A percentile compares a stretch with the other conserved stretches of the same genome.
Conservation (phyloP, 2,329 filamentous ascomycete species). For the Amylocarpus encephaloides region DNA sequence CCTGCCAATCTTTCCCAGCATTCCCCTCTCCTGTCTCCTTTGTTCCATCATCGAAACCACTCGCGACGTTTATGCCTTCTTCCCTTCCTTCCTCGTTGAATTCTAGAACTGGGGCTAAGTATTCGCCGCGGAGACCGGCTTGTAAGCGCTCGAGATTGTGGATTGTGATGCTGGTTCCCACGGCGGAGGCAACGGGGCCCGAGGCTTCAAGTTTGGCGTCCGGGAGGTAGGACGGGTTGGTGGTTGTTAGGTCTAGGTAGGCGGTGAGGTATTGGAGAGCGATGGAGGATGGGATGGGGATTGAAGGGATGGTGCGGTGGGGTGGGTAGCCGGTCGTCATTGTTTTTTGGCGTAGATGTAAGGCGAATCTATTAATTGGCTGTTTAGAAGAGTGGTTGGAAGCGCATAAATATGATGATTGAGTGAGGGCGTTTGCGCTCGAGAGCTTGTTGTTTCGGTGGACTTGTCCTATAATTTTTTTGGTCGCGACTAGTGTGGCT, state of each 20-base stretch:
- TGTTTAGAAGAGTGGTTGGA: no score
- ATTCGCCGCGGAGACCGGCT: constrained; percentile 45
- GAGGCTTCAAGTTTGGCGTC: constrained; percentile 30
- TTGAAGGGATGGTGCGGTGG: constrained; percentile 21
- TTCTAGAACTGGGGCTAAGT: constrained; percentile 38
- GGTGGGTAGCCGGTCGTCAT: constrained; percentile 31
- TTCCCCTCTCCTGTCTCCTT: constrained; percentile 19
- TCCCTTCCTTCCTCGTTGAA: constrained; percentile 28
- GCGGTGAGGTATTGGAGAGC: constrained; percentile 28
- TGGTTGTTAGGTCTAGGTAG: constrained; percentile 26
- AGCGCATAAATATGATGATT: no score
- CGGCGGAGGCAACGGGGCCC: constrained; percentile 26
- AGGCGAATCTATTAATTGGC: no score
- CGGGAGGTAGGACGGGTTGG: constrained; percentile 28
- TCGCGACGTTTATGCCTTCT: constrained; percentile 23
- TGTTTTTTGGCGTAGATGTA: background rate
- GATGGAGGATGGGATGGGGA: constrained; percentile 23
- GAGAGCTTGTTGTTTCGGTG: no score
- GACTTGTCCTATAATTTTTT: no score
- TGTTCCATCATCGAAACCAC: constrained; percentile 24
- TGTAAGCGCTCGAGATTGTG: constrained; percentile 48
- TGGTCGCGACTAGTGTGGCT: constrained; percentile 1
- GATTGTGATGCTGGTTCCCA: constrained; percentile 37
- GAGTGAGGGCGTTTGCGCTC: no score
- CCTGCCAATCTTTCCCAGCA: constrained; percentile 30